phyloP scores from a whole-genome alignment of 2,329 filamentous ascomycete genomes.

The Colletotrichum sojae region DNA sequence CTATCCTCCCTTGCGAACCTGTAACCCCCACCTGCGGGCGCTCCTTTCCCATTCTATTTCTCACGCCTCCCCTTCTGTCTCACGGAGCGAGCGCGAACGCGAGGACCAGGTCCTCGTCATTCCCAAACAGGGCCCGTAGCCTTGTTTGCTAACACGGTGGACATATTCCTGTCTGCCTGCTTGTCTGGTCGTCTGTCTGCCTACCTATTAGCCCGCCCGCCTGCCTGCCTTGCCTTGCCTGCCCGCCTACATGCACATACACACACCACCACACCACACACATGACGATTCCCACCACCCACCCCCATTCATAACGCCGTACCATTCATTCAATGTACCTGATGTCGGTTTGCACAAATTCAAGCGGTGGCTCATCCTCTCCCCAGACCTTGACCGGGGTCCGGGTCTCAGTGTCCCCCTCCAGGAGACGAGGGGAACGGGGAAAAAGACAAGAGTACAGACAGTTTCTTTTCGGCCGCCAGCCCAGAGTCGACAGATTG shows the following conservation, averaged over 20 bases:
- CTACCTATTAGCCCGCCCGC: background rate
- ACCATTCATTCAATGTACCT: constrained; percentile 8
- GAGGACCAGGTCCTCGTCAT: constrained; percentile 31
- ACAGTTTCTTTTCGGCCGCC: constrained; percentile 18
- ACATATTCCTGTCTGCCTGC: too few relatives aligned
- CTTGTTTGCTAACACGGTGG: constrained; percentile 26
- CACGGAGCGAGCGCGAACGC: constrained; percentile 4
- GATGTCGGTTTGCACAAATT: background rate
- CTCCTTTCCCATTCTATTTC: constrained; percentile 8
- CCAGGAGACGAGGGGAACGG: constrained; percentile 12
- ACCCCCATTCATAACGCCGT: constrained; percentile 24
- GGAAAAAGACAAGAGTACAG: constrained; percentile 8
- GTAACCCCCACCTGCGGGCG: constrained; percentile 27
- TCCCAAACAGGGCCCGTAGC: constrained; percentile 37
- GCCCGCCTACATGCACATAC: background rate
- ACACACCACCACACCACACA: background rate
- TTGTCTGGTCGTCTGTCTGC: too few relatives aligned
- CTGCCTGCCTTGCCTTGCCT: background rate
- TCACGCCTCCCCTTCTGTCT: constrained; percentile 29
- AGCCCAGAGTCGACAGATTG: constrained; percentile 38
- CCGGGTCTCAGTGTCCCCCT: constrained; percentile 8
- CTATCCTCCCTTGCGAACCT: constrained; percentile 29
- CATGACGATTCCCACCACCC: background rate
- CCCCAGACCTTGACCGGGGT: constrained; percentile 33
- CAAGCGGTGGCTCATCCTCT: constrained; percentile 7